Conservation (phyloP, 2,329 filamentous ascomycete genomes). For the Sporothrix pallida region DNA sequence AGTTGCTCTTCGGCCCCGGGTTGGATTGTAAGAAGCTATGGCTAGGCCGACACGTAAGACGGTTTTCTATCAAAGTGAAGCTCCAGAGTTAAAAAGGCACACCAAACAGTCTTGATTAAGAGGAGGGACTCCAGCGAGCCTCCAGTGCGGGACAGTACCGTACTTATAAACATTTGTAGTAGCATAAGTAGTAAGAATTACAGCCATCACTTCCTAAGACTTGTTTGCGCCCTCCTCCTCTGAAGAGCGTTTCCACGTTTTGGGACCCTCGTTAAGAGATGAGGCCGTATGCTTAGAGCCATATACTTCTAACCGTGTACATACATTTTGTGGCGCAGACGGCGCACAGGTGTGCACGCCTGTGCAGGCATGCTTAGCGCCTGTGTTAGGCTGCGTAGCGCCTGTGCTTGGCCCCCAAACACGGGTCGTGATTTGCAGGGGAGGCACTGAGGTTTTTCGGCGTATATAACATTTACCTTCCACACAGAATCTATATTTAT, state of each 20-base stretch:
- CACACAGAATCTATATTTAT: no score
- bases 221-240: no score
- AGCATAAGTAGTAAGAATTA: slow-evolving; percentile 9
- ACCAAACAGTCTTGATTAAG: background rate
- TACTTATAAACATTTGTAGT: slow-evolving; percentile 14
- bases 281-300: no score
- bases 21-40: background rate
- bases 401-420: slow-evolving; percentile 21
- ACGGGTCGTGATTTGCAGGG: slow-evolving; percentile 13
- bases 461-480: background rate
- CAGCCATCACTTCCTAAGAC: background rate
- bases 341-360: background rate
- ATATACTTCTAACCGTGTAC: no score
- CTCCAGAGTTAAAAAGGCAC: background rate
- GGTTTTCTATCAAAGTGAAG: background rate
- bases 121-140: slow-evolving; percentile 13
- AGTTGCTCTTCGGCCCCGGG: background rate
- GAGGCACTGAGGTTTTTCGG: background rate
- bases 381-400: background rate
- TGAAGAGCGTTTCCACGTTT: no score
- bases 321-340: no score
- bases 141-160: background rate
- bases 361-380: background rate
- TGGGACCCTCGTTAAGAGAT: no score
- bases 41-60: background rate